phyloP scores from a whole-genome alignment of 139 green algal genomes.

The Trebouxia sp. region DNA sequence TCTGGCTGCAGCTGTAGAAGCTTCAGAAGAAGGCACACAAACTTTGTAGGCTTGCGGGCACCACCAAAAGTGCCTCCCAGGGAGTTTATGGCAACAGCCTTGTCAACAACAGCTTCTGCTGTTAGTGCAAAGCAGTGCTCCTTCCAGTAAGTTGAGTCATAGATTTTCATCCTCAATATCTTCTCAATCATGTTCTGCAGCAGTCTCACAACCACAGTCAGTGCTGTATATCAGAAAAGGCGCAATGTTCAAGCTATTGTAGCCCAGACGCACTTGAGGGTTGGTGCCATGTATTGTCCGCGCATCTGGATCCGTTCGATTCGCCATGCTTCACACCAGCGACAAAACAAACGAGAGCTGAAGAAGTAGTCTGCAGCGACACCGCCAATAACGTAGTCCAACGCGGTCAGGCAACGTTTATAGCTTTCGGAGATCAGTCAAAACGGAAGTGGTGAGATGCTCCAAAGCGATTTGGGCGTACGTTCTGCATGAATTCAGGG shows the following conservation, averaged over 20 bases:
- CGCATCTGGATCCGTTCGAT: conserved; percentile 79
- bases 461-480: no score
- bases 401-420: no score
- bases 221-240: not conserved
- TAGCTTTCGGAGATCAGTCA: no score
- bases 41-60: conserved; percentile 80
- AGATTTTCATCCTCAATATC: conserved; percentile 92
- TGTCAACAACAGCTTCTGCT: conserved; percentile 94
- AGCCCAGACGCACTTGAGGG: conserved; percentile 68
- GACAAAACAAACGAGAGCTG: no score
- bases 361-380: no score
- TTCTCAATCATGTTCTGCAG: conserved; percentile 92
- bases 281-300: conserved; percentile 85
- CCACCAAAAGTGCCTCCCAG: conserved; percentile 89
- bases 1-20: conserved; percentile 98
- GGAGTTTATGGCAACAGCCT: conserved; percentile 85
- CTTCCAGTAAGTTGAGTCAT: conserved; percentile 96
- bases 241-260: not conserved
- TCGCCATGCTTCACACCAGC: conserved; percentile 71
- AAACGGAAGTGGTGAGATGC: no score
- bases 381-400: no score
- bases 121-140: conserved; percentile 97
- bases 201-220: no score
- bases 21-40: conserved; percentile 97
- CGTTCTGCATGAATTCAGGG: no score